Base-by-base conservation (phyloP, 2,329 filamentous ascomycete genomes). In the Scleromitrula shiraiana region DNA sequence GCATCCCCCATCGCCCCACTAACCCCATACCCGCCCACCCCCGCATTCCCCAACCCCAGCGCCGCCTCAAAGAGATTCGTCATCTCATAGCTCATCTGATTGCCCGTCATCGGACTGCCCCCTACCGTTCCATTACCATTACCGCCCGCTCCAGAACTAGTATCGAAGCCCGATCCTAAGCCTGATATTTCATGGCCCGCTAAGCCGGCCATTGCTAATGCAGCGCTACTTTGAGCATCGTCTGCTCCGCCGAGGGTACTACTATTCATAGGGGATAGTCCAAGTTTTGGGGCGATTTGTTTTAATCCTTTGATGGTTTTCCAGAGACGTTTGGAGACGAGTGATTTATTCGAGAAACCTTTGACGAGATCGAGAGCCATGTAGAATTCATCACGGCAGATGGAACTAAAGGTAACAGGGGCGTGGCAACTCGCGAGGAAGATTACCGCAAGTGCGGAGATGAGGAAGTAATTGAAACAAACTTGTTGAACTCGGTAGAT, bases 401-500 rank as follows among this genome's bases (percentile, higher is more conserved):
- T 66, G 8, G 75, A 70, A 56, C 80, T 84, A 63, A 89, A 90
- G 22, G 80, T 75, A 0, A 83, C 75, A 0, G 85, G 85, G 0
- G 83, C 83, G 59, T 90, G 85, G 3, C 83, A 83, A 0, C 83
- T 84, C 1, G 85, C 85, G 1, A 90, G 73, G 61, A 90, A 89
- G 10, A 90, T 70, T 3, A 87, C 84, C 0, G 84, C 82, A 17
- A 90, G 78, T 2, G 83, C 82, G 0, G 83, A 85, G 1, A 83
- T 80, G 17, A 90, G 71, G 59, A 90, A 90, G 57, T 89, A 85
- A 64, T 90, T 85, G 67, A 88, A 89, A 62, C 88, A 85, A 6
- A 83, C 78, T 65, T 89, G 85, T 43, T 85, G 77, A 27, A 74
- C 77, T 29, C 78, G 74, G 64, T 90, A 89, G 2, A 89, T 73